phyloP scores from a whole-genome alignment of 2,329 filamentous ascomycete genomes.

The Botrytis squamosa region DNA sequence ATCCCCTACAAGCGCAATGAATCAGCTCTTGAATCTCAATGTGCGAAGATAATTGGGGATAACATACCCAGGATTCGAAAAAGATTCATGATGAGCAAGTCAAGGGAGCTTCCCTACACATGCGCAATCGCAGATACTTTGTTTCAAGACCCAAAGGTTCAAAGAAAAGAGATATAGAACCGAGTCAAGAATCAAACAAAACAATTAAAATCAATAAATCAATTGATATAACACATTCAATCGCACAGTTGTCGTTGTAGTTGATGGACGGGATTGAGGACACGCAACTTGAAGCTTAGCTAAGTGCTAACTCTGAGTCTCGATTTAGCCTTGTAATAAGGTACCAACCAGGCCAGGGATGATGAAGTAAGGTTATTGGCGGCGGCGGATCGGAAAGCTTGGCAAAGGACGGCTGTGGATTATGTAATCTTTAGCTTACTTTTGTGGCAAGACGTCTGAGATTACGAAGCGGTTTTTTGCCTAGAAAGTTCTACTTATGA shows the following conservation, averaged over 20 bases:
- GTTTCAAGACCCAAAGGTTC: not conserved
- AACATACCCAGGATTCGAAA: slow-evolving; percentile 63
- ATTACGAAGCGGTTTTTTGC: slow-evolving; percentile 36
- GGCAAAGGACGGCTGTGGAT: not conserved
- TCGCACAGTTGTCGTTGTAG: not conserved
- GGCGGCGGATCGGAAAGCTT: slow-evolving; percentile 12
- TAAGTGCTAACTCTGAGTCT: slow-evolving; percentile 18
- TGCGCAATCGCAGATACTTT: slow-evolving; percentile 10
- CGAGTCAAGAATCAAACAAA: not conserved
- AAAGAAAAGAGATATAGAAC: slow-evolving; percentile 4
- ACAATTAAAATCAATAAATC: slow-evolving; percentile 2
- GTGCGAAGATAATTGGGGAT: not conserved
- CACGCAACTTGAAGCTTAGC: slow-evolving; percentile 33
- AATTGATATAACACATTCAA: not conserved
- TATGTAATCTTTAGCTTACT: not conserved
- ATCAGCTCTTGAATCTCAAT: slow-evolving; percentile 14
- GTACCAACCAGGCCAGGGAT: slow-evolving; percentile 19
- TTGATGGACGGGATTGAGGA: slow-evolving; percentile 28
- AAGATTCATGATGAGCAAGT: slow-evolving; percentile 59
- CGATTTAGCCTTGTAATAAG: slow-evolving; percentile 17
- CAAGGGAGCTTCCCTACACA: slow-evolving; percentile 17
- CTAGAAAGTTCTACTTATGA: slow-evolving; percentile 35
- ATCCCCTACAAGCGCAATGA: slow-evolving; percentile 61
- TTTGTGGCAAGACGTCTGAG: slow-evolving; percentile 16
- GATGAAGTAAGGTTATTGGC: not conserved